These are phyloP conservation scores for Scytalidium lignicola DNA, from an alignment of 2,329 filamentous ascomycete genomes.

Conservation along the genomic window DNA sequence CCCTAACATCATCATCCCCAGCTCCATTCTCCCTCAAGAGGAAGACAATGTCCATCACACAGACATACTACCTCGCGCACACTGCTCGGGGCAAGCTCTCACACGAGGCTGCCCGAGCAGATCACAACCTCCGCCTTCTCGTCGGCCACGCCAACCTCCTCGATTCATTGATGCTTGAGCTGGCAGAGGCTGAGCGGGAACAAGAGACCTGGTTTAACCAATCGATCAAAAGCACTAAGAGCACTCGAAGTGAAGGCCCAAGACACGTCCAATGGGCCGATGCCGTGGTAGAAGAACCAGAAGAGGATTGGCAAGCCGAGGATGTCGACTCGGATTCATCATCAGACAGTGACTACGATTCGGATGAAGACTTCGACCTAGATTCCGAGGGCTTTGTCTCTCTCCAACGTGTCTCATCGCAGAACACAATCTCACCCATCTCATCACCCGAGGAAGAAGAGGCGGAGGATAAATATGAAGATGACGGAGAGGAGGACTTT, in stretches of 20 bases:
- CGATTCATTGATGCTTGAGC: conserved; percentile 86
- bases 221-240: conserved; percentile 65
- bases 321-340: conserved; percentile 49
- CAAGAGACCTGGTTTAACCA: conserved; percentile 98
- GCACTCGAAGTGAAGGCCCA: conserved; percentile 49
- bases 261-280: conserved; percentile 87
- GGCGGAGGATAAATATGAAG: conserved; percentile 38
- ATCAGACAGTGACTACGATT: conserved; percentile 45
- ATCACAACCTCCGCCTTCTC: conserved; percentile 91
- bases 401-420: conserved; percentile 41
- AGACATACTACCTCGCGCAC: conserved; percentile 98
- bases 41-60: conserved; percentile 94
- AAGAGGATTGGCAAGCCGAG: conserved; percentile 66
- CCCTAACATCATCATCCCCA: conserved; percentile 11
- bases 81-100: conserved; percentile 96
- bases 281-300: conserved; percentile 64
- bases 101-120: conserved; percentile 78
- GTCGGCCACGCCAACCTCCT: conserved; percentile 98
- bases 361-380: conserved; percentile 52
- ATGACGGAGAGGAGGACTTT: conserved; percentile 59
- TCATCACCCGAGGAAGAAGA: conserved; percentile 30
- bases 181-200: conserved; percentile 89
- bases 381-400: conserved; percentile 47
- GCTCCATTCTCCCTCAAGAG: conserved; percentile 36
- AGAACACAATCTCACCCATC: conserved; percentile 24